Evolutionary conservation across 176 grass and related monocot species (phyloP).

Genomic region (Hordeum marinum): DNA sequence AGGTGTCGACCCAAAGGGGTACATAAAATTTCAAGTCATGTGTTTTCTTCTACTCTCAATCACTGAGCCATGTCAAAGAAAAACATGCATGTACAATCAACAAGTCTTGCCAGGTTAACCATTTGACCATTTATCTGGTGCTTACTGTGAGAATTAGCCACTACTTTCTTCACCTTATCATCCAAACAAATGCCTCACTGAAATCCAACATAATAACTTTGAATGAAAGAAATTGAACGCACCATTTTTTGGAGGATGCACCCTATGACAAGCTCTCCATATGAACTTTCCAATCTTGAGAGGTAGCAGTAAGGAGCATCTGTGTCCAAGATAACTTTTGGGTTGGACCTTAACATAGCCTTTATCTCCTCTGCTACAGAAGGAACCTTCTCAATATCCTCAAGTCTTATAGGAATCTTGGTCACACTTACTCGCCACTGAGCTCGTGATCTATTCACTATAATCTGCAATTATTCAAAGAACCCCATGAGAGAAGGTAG

Average conservation of each 20-base stretch:
- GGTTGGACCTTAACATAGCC: slow-evolving; percentile 50
- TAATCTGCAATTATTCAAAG: slow-evolving; percentile 59
- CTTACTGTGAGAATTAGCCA: slow-evolving; percentile 1
- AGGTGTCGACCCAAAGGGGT: neutral
- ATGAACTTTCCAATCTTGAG: slow-evolving; percentile 66
- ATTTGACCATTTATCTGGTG: neutral
- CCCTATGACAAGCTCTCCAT: slow-evolving; percentile 72
- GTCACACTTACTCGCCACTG: slow-evolving; percentile 58
- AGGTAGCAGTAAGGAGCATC: slow-evolving; percentile 83
- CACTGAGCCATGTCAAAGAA: neutral
- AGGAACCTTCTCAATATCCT: slow-evolving; percentile 78
- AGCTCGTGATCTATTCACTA: slow-evolving; percentile 90
- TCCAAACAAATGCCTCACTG: neutral
- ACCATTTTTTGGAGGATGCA: slow-evolving; percentile 89
- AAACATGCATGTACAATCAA: neutral
- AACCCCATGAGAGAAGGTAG: slow-evolving; percentile 31
- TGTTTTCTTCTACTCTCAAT: neutral
- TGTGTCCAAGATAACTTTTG: slow-evolving; percentile 59
- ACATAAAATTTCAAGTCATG: neutral
- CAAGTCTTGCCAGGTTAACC: neutral
- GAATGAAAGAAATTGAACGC: slow-evolving; percentile 16
- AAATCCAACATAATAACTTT: neutral
- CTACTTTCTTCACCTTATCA: neutral
- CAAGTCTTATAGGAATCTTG: slow-evolving; percentile 67
- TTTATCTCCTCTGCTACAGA: slow-evolving; percentile 66